Evolutionary conservation across 2,329 filamentous ascomycete species (phyloP).

Genomic region (Cladorrhinum sp.): DNA sequence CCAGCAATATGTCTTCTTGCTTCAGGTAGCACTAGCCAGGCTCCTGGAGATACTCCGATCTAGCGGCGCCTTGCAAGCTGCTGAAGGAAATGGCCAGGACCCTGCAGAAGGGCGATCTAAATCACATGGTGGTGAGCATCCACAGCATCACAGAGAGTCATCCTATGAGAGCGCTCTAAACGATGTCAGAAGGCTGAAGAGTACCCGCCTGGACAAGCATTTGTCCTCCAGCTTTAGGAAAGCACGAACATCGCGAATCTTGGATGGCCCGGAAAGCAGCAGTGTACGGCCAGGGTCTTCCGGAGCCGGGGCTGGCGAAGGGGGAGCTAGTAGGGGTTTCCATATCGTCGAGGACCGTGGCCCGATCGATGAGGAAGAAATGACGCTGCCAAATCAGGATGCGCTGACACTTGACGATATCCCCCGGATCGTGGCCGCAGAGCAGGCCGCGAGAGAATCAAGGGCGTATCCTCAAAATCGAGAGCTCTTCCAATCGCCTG

Average conservation of each 20-base stretch:
- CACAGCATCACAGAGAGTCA: constrained; percentile 64
- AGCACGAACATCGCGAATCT: constrained; percentile 84
- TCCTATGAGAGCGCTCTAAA: constrained; percentile 95
- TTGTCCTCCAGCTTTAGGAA: constrained; percentile 90
- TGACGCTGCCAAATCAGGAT: constrained; percentile 87
- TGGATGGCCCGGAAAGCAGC: constrained; percentile 77
- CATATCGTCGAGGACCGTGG: constrained; percentile 80
- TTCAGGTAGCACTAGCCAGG: constrained; percentile 86
- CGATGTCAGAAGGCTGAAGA: constrained; percentile 86
- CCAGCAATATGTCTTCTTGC: constrained; percentile 89
- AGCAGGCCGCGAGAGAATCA: constrained; percentile 83
- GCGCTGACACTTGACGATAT: constrained; percentile 95
- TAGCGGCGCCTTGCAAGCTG: constrained; percentile 73
- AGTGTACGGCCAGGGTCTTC: constrained; percentile 68
- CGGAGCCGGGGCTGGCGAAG: constrained; percentile 61
- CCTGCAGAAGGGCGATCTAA: constrained; percentile 68
- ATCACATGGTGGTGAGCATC: constrained; percentile 62
- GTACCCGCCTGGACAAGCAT: constrained; percentile 90
- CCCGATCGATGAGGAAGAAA: constrained; percentile 65
- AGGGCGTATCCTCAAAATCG: constrained; percentile 74
- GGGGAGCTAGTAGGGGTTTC: constrained; percentile 53
- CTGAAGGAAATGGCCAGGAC: constrained; percentile 68
- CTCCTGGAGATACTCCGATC: constrained; percentile 82
- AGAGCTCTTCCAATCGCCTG: constrained; percentile 58
- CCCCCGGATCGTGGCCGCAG: constrained; percentile 88